These are phyloP conservation scores for Corchorus olitorius DNA, from an alignment of 345 rosid species.

Conservation along the genomic window DNA sequence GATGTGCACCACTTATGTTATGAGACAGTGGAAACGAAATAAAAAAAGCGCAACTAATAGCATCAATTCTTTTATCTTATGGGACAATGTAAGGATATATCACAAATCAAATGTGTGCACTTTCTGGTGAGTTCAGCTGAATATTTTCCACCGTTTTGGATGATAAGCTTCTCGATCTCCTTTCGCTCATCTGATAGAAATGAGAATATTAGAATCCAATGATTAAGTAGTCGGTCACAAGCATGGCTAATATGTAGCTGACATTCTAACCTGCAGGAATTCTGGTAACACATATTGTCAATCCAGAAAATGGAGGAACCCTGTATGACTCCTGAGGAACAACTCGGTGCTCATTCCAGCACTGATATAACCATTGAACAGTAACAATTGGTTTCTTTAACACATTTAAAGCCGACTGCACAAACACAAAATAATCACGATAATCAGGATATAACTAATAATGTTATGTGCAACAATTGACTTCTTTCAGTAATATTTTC, in stretches of 20 bases:
- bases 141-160: slow-evolving; percentile 83
- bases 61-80: slow-evolving; percentile 15
- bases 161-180: slow-evolving; percentile 62
- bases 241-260: slow-evolving; percentile 21
- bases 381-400: slow-evolving; percentile 84
- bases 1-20: background rate
- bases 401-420: slow-evolving; percentile 87
- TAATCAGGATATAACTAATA: slow-evolving; percentile 12
- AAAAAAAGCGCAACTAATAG: background rate
- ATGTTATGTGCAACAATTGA: slow-evolving; percentile 13
- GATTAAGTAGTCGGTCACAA: slow-evolving; percentile 17
- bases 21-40: background rate
- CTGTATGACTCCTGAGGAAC: slow-evolving; percentile 86
- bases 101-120: slow-evolving; percentile 91
- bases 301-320: slow-evolving; percentile 91
- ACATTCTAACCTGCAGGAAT: slow-evolving; percentile 61
- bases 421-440: slow-evolving; percentile 17
- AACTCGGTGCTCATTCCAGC: slow-evolving; percentile 93
- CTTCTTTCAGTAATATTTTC: slow-evolving; percentile 27
- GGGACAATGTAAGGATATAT: slow-evolving; percentile 69
- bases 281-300: slow-evolving; percentile 79
- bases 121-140: slow-evolving; percentile 77
- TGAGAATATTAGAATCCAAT: slow-evolving; percentile 32
- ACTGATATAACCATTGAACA: slow-evolving; percentile 77
- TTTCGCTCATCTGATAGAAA: slow-evolving; percentile 69